Evolutionary conservation across 1,139 yeast species (phyloP), one percentile per base, ranked within the genome.

Genomic region (Candida albicans): DNA sequence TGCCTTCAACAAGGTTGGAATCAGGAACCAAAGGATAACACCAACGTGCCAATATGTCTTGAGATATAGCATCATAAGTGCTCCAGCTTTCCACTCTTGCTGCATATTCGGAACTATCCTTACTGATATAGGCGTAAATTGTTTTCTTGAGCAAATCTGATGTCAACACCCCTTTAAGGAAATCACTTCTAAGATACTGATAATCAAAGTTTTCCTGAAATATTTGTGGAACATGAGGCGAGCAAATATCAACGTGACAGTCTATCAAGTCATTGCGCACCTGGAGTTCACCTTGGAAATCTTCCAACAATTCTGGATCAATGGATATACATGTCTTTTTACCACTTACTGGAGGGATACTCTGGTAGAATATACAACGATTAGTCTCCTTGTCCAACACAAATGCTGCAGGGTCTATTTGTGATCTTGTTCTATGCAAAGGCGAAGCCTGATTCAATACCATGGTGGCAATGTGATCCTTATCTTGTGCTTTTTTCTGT

Each of bases 131-230:
- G 0, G 96, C 88, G 62, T 93, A 93, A 35, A 93, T 87, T 47
- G 95, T 87, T 61, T 93, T 93, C 53, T 91, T 93, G 55, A 93
- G 72, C 54, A 93, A 77, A 65, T 93, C 99, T 41, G 95, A 86
- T 11, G 95, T 84, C 48, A 95, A 74, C 27, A 93, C 95, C 42
- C 98, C 98, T 55, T 81, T 85, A 27, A 93, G 87, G 59, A 93
- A 93, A 65, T 93, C 99, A 36, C 77, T 73, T 64, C 99, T 79
- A 52, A 93, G 73, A 46, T 80, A 72, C 62, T 91, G 96, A 63
- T 91, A 93, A 67, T 93, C 99, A 57, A 93, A 93, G 62, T 93
- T 91, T 59, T 93, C 99, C 55, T 89, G 96, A 67, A 91, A 93
- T 48, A 93, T 82, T 24, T 95, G 95, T 1, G 98, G 98, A 26